Evolutionary conservation across 257 asterid species (phyloP).

Genomic region (Osmanthus fragrans): DNA sequence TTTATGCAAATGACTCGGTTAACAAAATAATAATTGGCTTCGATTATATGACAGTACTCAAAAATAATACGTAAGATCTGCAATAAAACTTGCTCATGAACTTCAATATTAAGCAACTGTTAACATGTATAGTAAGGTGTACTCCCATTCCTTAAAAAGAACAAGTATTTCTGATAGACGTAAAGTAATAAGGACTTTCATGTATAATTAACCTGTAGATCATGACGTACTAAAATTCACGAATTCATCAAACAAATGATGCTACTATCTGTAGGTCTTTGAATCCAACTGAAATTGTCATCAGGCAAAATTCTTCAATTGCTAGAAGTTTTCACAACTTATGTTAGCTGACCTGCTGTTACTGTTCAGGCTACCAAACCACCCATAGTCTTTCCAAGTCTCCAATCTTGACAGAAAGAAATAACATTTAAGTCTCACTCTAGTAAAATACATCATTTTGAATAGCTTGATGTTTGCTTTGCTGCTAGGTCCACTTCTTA

Average conservation of each 20-base stretch:
- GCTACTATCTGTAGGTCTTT: constrained; percentile 1
- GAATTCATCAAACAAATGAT: constrained; percentile 11
- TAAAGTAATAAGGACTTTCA: constrained; percentile 10
- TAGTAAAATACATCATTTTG: not conserved
- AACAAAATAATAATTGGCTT: constrained; percentile 7
- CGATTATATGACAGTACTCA: constrained; percentile 11
- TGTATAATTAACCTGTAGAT: not conserved
- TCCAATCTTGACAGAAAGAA: constrained; percentile 7
- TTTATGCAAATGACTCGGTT: not conserved
- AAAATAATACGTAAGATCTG: not conserved
- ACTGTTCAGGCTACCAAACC: constrained; percentile 6
- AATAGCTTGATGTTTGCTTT: constrained; percentile 1
- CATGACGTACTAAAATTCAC: constrained; percentile 3
- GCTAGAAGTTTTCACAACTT: not conserved
- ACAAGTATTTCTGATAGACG: constrained; percentile 9
- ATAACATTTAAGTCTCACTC: not conserved
- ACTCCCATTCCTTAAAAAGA: not conserved
- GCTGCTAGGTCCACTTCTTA: not conserved
- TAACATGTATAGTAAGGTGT: not conserved
- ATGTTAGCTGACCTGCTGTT: constrained; percentile 4
- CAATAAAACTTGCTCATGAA: constrained; percentile 15
- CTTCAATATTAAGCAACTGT: not conserved
- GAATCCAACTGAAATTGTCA: not conserved
- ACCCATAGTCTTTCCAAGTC: constrained; percentile 1
- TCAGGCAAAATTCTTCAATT: not conserved